Base-by-base conservation (phyloP, 1,284 basidiomycete genomes). In the Ustilago bromivora region DNA sequence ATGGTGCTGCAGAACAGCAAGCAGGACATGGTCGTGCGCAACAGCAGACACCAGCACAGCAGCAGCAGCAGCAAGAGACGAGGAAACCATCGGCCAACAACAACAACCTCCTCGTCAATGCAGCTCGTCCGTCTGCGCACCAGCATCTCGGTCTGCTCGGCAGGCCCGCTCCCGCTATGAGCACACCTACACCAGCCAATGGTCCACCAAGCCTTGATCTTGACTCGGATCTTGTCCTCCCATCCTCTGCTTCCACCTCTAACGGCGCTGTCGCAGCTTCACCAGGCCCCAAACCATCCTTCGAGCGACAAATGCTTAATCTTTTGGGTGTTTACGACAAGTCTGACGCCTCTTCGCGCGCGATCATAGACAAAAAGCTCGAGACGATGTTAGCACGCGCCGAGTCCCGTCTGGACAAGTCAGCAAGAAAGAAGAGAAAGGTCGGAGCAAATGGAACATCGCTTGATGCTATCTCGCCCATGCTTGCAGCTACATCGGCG, bases 251-350 rank as follows among this genome's bases (percentile, higher is more conserved):
- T 38, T 53, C 69, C n/a, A 49, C 54, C 12, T 38, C 41, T 12
- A 23, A 28, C 19, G 23, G 6, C 11, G 31, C 31, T 15, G 32
- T 11, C 19, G 11, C 38, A 11, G 35, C 40, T 4, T 38, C 43
- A 8, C 38, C 57, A 12, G 49, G 47, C 0, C 23, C 13, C 36
- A 77, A 71, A 31, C 60, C 63, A 3, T 73, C 70, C 19, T 77
- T 77, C 32, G 66, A 73, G 23, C 66, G 75, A 2, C 67, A 65
- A 31, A 69, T 77, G 64, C 67, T 77, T 35, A 58, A 61, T 17
- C 64, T 77, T 15, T 61, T 77, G 23, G 67, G 64, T 13, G 51
- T 71, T 8, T 71, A 67, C 52, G 75, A 77, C 19, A 47, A 61
- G 4, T 66, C 63, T 35, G 75, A 77, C n/a, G 23, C 41, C 8